These are phyloP conservation scores for Hirsutella rhossiliensis DNA, from an alignment of 2,329 filamentous ascomycete genomes.

Conservation along the genomic window DNA sequence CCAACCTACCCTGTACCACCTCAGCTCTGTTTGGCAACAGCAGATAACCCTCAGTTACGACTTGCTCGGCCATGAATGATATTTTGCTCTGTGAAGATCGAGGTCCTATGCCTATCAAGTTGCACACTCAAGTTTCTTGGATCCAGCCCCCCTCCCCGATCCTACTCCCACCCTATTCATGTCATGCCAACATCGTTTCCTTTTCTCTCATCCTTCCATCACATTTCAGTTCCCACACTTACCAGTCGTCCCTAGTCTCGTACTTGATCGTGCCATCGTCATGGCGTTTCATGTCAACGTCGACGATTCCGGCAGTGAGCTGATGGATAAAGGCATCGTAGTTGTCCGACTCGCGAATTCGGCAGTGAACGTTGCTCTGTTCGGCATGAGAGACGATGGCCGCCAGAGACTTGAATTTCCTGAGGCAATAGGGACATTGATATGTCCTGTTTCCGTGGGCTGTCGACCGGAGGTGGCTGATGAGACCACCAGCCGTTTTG, in stretches of 20 bases:
- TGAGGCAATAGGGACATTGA: constrained; percentile 32
- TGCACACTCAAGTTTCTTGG: too few species aligned
- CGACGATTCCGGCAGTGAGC: constrained; percentile 18
- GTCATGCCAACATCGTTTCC: too few species aligned
- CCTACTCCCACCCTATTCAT: too few species aligned
- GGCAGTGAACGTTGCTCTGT: constrained; percentile 27
- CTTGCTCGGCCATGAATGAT: too few species aligned
- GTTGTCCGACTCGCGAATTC: constrained; percentile 26
- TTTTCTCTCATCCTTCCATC: too few species aligned
- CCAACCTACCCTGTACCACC: too few species aligned
- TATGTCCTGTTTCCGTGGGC: constrained; percentile 23
- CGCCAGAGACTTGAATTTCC: constrained; percentile 25
- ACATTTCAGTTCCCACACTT: too few species aligned
- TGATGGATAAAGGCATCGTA: constrained; percentile 21
- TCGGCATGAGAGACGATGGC: constrained; percentile 38
- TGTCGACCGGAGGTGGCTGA: constrained; percentile 30
- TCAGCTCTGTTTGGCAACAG: too few species aligned
- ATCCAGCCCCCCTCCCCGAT: too few species aligned
- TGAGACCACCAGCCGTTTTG: constrained; percentile 17
- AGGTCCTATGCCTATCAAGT: too few species aligned
- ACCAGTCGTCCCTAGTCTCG: constrained; percentile 8
- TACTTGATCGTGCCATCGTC: constrained; percentile 16
- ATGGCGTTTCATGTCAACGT: constrained; percentile 9
- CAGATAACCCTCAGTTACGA: too few species aligned
- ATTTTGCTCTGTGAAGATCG: too few species aligned